Evolutionary conservation across 2,329 filamentous ascomycete genomes (phyloP), one percentile per base, ranked within the genome.

Genomic region (Venturia effusa): DNA sequence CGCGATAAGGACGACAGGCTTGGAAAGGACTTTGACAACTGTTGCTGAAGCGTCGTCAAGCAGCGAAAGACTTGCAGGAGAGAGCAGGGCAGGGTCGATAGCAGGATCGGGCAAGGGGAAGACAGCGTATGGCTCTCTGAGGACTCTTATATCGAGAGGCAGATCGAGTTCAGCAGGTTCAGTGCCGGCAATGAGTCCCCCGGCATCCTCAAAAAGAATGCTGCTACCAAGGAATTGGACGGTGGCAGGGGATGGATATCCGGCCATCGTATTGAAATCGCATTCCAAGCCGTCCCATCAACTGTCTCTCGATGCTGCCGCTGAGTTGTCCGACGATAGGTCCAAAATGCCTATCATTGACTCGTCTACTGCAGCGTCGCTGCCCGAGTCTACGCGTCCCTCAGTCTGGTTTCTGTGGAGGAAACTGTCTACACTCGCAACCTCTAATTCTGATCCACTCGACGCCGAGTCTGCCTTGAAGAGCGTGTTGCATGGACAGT

Each of bases 41-140:
- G 78, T 80, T 57, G 77, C 78, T 10, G 78, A 80, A 70, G 77
- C 73, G 6, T 79, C 76, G 68, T 78, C 76, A 59, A 77, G 76
- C n/a, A 79, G 77, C 65, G 75, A 77, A 67, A 68, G 72, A 51
- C 62, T 76, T 22, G 73, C 73, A 13, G 62, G 62, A 55, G 66
- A 62, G 41, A 62, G 64, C 41, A 64, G 61, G 30, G 64, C 45
- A 40, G 62, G 22, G 15, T 64, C 62, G 59, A 63, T 43, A 63
- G 61, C 62, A 22, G 51, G 51, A 32, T 63, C 61, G 24, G 64
- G 48, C 32, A 60, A 62, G 41, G 65, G 32, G 40, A 66, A 67
- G 41, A 61, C 66, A 17, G 66, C 66, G 6, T 67, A 67, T 48
- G 66, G 66, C 27, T 66, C 64, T n/a, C 45, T 67, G 30, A 64